phyloP scores from a whole-genome alignment of 768 basidiomycete genomes.

The Amanita polypyramis region DNA sequence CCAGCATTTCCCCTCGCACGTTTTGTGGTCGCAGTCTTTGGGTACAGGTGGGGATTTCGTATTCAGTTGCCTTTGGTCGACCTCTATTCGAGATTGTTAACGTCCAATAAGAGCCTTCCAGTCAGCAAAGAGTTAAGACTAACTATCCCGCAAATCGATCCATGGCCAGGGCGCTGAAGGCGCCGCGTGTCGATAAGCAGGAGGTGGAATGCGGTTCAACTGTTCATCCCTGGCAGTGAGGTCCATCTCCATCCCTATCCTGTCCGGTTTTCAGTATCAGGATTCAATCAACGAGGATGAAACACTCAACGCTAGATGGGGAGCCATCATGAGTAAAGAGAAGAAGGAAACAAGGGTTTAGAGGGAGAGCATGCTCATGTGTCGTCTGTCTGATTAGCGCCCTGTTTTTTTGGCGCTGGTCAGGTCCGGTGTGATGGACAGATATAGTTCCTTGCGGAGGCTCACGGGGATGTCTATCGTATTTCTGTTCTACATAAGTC shows the following conservation, averaged over 20 bases:
- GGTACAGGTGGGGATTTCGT: slow-evolving; percentile 28
- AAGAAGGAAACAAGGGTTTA: background rate
- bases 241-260: background rate
- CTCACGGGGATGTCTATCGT: no score
- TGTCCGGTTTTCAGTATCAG: background rate
- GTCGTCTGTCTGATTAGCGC: background rate
- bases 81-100: background rate
- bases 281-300: background rate
- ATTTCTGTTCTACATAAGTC: no score
- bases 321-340: background rate
- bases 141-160: slow-evolving; percentile 31
- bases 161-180: slow-evolving; percentile 40
- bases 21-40: slow-evolving; percentile 23
- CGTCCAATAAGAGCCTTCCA: background rate
- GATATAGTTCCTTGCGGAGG: background rate
- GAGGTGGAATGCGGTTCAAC: slow-evolving; percentile 16
- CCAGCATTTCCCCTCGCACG: slow-evolving; percentile 28
- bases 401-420: background rate
- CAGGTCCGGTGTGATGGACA: background rate
- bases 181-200: slow-evolving; percentile 35
- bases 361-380: background rate
- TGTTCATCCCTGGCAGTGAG: background rate
- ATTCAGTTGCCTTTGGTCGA: slow-evolving; percentile 24
- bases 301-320: background rate
- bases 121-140: background rate